Percentiles rank a stretch among this genome's conserved stretches.
phyloP scores from a whole-genome alignment of 179 eudicot genomes.

The Heliamphora pulchella region DNA sequence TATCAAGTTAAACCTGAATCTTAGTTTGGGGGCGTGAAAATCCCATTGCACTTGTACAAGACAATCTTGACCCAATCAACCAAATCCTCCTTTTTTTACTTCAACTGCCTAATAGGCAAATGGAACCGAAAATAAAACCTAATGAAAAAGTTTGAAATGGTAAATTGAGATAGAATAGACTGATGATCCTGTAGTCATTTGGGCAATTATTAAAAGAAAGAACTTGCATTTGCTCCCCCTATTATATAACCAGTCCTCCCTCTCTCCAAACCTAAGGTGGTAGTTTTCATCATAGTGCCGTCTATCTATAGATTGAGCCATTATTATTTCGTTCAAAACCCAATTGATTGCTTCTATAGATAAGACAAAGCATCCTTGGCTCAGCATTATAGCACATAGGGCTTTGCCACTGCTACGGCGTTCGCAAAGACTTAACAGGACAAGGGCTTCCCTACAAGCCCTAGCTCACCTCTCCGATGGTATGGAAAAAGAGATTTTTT shows the following conservation, averaged over 20 bases:
- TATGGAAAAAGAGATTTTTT: too few species aligned
- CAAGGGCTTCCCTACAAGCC: too few species aligned
- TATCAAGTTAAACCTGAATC: too few species aligned
- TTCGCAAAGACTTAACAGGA: neutral
- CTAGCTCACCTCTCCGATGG: too few species aligned
- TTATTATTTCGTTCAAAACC: neutral
- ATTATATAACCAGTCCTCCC: neutral
- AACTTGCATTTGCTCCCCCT: neutral
- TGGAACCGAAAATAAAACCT: neutral
- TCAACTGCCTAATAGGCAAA: too few species aligned
- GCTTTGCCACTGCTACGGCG: conserved; percentile 12
- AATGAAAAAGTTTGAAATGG: neutral
- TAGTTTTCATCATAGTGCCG: neutral
- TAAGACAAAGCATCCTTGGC: neutral
- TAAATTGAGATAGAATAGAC: neutral
- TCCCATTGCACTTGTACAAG: too few species aligned
- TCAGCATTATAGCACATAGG: conserved; percentile 1
- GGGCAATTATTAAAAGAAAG: neutral
- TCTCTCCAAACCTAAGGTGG: neutral
- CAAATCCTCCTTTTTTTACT: too few species aligned
- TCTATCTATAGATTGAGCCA: neutral
- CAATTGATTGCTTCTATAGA: neutral
- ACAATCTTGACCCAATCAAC: too few species aligned
- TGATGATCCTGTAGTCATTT: neutral
- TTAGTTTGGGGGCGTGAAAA: too few species aligned